phyloP scores from a whole-genome alignment of 305 asterid species.

The Fraxinus sp. region DNA sequence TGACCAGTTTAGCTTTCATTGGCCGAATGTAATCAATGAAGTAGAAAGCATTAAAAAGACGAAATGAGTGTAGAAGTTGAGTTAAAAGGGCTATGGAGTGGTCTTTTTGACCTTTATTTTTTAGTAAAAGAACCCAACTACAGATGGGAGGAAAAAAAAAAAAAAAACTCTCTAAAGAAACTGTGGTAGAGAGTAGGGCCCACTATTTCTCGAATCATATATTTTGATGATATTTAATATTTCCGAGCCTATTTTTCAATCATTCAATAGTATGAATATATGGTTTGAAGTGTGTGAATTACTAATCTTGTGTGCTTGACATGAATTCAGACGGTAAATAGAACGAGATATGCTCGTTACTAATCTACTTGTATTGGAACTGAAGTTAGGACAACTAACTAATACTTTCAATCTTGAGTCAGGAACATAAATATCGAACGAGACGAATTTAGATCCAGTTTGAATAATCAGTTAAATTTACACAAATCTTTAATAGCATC shows the following conservation, averaged over 20 bases:
- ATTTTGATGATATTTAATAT: background rate
- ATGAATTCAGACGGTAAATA: background rate
- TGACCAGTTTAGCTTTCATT: background rate
- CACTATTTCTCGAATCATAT: background rate
- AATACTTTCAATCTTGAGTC: background rate
- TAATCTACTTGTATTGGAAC: background rate
- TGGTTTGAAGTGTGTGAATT: background rate
- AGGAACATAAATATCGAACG: background rate
- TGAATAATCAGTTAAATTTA: background rate
- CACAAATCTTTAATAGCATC: background rate
- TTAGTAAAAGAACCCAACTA: background rate
- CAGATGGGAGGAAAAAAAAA: no score
- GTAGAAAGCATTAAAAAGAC: background rate
- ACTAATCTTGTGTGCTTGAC: background rate
- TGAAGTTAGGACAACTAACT: background rate
- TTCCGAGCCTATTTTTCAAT: background rate
- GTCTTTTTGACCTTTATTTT: background rate
- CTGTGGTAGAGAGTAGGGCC: background rate
- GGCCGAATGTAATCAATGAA: background rate
- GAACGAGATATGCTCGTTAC: no score
- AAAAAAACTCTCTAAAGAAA: background rate
- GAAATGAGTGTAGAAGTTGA: background rate
- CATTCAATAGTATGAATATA: background rate
- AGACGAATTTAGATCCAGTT: background rate
- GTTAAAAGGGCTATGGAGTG: background rate